These are phyloP conservation scores for Phaeoacremonium minimum DNA, from an alignment of 2,329 filamentous ascomycete genomes.

Conservation along the genomic window DNA sequence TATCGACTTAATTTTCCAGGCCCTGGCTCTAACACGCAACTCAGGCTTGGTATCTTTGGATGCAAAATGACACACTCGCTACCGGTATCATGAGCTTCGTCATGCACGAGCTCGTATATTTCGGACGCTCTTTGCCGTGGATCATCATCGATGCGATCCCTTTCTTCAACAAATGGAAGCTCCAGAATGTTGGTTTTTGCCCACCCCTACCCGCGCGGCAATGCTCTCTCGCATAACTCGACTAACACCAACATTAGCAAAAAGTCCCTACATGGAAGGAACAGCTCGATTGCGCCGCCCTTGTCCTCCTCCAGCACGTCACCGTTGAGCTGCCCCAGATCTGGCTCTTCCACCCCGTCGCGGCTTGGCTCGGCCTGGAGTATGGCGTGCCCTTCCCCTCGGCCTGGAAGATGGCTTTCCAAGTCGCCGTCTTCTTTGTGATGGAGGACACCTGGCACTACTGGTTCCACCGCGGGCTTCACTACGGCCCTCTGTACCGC, in stretches of 20 bases:
- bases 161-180: slow-evolving; percentile 89
- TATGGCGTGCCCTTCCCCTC: slow-evolving; percentile 88
- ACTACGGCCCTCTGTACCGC: slow-evolving; percentile 95
- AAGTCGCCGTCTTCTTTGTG: slow-evolving; percentile 92
- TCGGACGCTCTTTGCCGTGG: slow-evolving; percentile 85
- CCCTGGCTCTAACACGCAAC: too few relatives aligned
- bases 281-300: slow-evolving; percentile 89
- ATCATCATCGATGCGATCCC: slow-evolving; percentile 87
- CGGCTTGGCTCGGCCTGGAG: slow-evolving; percentile 84
- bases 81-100: slow-evolving; percentile 97
- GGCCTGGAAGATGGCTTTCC: slow-evolving; percentile 79
- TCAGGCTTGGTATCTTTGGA: slow-evolving; percentile 97
- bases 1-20: too few relatives aligned
- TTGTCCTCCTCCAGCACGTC: slow-evolving; percentile 93
- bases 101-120: slow-evolving; percentile 94
- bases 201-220: not conserved
- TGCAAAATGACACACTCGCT: slow-evolving; percentile 95
- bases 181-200: slow-evolving; percentile 67
- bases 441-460: slow-evolving; percentile 98
- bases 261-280: slow-evolving; percentile 92
- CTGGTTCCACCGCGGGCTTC: slow-evolving; percentile 88
- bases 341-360: slow-evolving; percentile 98
- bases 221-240: not conserved
- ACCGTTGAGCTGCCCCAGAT: slow-evolving; percentile 98
- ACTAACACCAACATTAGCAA: slow-evolving; percentile 31